phyloP scores from a whole-genome alignment of 2,329 filamentous ascomycete genomes.

The Trichoderma breve region DNA sequence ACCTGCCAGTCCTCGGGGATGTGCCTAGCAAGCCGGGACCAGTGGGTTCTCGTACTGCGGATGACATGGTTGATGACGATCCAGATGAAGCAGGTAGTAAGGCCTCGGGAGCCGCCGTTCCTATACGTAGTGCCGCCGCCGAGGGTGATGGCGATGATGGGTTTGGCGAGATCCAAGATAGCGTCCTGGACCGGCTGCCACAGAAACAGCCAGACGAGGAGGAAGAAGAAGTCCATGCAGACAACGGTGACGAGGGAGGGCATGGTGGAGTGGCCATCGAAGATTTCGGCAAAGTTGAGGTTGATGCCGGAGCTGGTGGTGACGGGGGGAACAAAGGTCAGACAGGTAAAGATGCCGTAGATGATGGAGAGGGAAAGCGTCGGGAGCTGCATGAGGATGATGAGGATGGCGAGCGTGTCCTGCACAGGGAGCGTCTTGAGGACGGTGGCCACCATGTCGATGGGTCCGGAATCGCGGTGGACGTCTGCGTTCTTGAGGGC shows the following conservation, averaged over 20 bases:
- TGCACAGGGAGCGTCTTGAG: conserved; percentile 85
- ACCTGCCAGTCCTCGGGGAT: conserved; percentile 49
- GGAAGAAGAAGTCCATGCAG: conserved; percentile 77
- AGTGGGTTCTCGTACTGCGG: conserved; percentile 49
- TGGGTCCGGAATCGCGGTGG: conserved; percentile 67
- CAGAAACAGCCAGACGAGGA: conserved; percentile 82
- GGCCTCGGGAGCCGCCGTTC: conserved; percentile 67
- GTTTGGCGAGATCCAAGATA: conserved; percentile 85
- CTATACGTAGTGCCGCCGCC: conserved; percentile 74
- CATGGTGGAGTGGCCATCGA: conserved; percentile 81
- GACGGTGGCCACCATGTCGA: conserved; percentile 81
- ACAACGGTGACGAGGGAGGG: conserved; percentile 83
- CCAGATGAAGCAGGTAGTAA: conserved; percentile 68
- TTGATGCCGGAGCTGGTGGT: conserved; percentile 76
- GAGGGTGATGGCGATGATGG: conserved; percentile 86
- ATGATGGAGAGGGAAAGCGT: conserved; percentile 84
- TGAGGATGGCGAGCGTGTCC: conserved; percentile 94
- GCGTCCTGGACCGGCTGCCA: conserved; percentile 86
- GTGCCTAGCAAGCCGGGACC: conserved; percentile 45
- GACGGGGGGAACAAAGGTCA: conserved; percentile 86
- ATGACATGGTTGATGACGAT: conserved; percentile 57
- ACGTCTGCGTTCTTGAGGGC: conserved; percentile 65
- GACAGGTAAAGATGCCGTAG: conserved; percentile 86
- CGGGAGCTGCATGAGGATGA: conserved; percentile 89
- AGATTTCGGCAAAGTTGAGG: conserved; percentile 83